Percentiles rank a stretch among this genome's conserved stretches.
Conservation (phyloP, 352 stramenopile species). For the Phytophthora sojae region DNA sequence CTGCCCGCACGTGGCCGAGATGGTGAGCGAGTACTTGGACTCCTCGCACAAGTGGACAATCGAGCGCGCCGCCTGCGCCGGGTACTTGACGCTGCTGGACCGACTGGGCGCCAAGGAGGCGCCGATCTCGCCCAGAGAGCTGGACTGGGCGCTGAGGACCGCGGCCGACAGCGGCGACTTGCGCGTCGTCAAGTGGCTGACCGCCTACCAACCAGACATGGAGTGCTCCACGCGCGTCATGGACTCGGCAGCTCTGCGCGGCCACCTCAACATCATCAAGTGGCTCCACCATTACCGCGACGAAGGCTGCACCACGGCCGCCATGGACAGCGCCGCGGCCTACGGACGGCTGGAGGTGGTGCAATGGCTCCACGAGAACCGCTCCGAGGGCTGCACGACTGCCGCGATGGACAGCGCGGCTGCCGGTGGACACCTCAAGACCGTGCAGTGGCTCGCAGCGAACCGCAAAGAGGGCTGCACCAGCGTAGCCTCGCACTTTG, state of each 20-base stretch:
- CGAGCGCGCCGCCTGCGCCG: constrained; percentile 56
- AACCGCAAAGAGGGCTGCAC: constrained; percentile 77
- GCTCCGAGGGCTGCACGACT: constrained; percentile 71
- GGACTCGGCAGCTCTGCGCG: constrained; percentile 78
- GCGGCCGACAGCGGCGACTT: constrained; percentile 78
- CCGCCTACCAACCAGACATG: constrained; percentile 57
- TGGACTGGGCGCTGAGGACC: constrained; percentile 75
- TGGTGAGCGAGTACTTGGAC: constrained; percentile 67
- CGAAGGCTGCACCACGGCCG: constrained; percentile 78
- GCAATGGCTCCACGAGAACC: constrained; percentile 74
- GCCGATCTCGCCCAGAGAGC: constrained; percentile 53
- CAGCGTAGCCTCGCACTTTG: constrained; percentile 72
- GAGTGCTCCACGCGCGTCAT: constrained; percentile 75
- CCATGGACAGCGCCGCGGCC: constrained; percentile 81
- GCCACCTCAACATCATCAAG: constrained; percentile 73
- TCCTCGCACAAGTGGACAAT: constrained; percentile 67
- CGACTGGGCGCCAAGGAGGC: constrained; percentile 47
- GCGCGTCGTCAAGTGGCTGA: constrained; percentile 69
- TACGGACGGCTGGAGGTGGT: constrained; percentile 77
- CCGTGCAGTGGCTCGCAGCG: constrained; percentile 67
- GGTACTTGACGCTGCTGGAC: constrained; percentile 62
- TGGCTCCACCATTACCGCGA: constrained; percentile 74
- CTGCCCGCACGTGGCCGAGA: constrained; percentile 50
- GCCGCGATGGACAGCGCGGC: constrained; percentile 79
- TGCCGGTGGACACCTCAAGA: constrained; percentile 70